Evolutionary conservation across 2,329 filamentous ascomycete genomes (phyloP).

Genomic region (Hypomyces perniciosus): DNA sequence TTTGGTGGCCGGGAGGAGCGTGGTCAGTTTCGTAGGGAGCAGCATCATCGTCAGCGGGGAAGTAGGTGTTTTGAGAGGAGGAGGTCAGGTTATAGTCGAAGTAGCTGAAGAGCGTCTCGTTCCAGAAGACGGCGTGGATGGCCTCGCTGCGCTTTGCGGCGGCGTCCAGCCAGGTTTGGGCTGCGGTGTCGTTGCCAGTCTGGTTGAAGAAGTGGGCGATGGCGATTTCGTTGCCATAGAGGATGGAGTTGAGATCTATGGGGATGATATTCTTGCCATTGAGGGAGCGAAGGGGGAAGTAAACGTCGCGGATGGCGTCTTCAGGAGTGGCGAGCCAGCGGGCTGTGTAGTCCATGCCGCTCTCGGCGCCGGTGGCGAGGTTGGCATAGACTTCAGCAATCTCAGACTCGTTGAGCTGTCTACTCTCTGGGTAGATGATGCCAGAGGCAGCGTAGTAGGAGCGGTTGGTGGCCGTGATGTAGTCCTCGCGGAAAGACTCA

Average conservation of each 20-base stretch:
- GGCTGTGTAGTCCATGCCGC: constrained; percentile 57
- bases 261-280: constrained; percentile 54
- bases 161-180: constrained; percentile 41
- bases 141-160: constrained; percentile 52
- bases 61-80: constrained; percentile 47
- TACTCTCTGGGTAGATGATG: constrained; percentile 49
- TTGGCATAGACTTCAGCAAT: constrained; percentile 52
- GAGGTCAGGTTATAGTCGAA: constrained; percentile 66
- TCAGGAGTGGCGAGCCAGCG: constrained; percentile 53
- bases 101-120: constrained; percentile 55
- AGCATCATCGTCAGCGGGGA: constrained; percentile 41
- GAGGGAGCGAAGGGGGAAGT: constrained; percentile 59
- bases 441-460: constrained; percentile 57
- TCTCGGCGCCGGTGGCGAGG: constrained; percentile 59
- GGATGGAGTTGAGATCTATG: constrained; percentile 62
- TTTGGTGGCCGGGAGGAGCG: constrained; percentile 50
- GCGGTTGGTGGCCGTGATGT: constrained; percentile 56
- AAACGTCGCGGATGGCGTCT: constrained; percentile 54
- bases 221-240: constrained; percentile 59
- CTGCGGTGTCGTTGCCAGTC: constrained; percentile 44
- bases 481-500: constrained; percentile 63
- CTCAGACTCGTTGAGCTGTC: constrained; percentile 45
- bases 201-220: constrained; percentile 50
- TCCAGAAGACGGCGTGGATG: constrained; percentile 61
- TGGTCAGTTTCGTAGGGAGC: constrained; percentile 23